Evolutionary conservation across 208 protist species (phyloP).

Genomic region (Phytomonas francai): DNA sequence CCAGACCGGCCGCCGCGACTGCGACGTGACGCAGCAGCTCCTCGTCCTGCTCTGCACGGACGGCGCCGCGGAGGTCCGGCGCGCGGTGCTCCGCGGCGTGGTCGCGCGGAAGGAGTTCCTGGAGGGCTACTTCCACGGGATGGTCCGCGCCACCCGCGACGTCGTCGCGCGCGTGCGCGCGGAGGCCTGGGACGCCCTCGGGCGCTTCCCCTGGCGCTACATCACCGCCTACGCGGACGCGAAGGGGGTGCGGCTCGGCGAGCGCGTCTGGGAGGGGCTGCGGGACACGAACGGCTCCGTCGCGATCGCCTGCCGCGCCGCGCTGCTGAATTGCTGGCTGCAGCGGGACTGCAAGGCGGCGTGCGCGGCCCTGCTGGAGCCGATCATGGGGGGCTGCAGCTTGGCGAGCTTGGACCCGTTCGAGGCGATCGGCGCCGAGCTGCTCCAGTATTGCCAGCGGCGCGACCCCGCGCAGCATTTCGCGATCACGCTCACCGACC

Average conservation of each 20-base stretch:
- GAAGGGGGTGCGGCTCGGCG: conserved; percentile 42
- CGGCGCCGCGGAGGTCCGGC: conserved; percentile 69
- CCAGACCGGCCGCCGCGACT: conserved; percentile 75
- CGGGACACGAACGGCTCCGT: conserved; percentile 58
- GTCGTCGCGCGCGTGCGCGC: conserved; percentile 70
- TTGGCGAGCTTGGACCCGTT: conserved; percentile 36
- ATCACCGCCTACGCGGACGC: conserved; percentile 63
- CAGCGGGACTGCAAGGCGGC: conserved; percentile 72
- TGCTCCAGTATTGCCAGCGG: conserved; percentile 50
- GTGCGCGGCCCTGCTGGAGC: conserved; percentile 53
- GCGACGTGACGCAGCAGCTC: conserved; percentile 84
- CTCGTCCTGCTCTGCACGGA: conserved; percentile 77
- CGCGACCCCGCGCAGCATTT: conserved; percentile 34
- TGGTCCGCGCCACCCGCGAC: conserved; percentile 68
- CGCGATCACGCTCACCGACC: conserved; percentile 31
- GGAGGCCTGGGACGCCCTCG: conserved; percentile 79
- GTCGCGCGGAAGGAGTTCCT: conserved; percentile 78
- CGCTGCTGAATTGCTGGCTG: conserved; percentile 79
- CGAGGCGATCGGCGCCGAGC: conserved; percentile 46
- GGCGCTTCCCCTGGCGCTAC: conserved; percentile 80
- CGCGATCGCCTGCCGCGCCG: conserved; percentile 62
- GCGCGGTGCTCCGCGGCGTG: conserved; percentile 63
- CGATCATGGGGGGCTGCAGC: conserved; percentile 37
- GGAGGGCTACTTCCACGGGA: conserved; percentile 83
- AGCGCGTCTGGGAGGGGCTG: conserved; percentile 53